Evolutionary conservation across 352 stramenopile genomes (phyloP), one percentile per base, ranked within the genome.

Genomic region (Plasmopara muralis): DNA sequence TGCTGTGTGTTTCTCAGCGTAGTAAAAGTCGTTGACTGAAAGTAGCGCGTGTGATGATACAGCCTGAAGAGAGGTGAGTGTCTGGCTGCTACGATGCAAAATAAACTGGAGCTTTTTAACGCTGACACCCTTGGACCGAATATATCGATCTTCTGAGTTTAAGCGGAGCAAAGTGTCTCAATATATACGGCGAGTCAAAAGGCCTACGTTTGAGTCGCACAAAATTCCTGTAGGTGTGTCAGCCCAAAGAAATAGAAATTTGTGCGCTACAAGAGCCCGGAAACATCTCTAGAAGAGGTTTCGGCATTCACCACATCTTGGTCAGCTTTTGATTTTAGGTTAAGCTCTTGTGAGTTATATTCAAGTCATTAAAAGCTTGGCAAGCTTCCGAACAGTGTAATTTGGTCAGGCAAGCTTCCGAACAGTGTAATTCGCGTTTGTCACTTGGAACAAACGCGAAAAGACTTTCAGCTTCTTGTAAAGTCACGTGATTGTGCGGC

Each of bases 281-380:
- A 3, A 25, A 25, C 1, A 25, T 25, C 1, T 25, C 3, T 25
- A 25, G 20, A 25, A 25, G 20, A 18, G 25, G 1, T n/a, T 15
- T 42, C 50, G 0, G 33, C 34, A 4, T 10, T 18, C 14, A 31
- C 31, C 4, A 57, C 16, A 12, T 64, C 56, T 10, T 10, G 13
- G 20, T 52, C 56, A 47, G 57, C 54, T 20, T 54, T 64, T 9
- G 35, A 38, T 1, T 31, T 14, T 2, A 25, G 13, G 18, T 57
- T 57, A 0, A 40, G 42, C 16, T 58, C 51, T 0, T 35, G 34
- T 9, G 37, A 13, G 43, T 28, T 0, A 9, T 47, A 10, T 5
- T 38, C n/a, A 58, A 51, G n/a, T 58, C 15, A 10, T n/a, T 29
- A n/a, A 53, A 52, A 9, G 16, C 43, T 38, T 58, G 43, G 5